phyloP scores from a whole-genome alignment of 2,329 filamentous ascomycete genomes.

The Aspergillus caelatus region DNA sequence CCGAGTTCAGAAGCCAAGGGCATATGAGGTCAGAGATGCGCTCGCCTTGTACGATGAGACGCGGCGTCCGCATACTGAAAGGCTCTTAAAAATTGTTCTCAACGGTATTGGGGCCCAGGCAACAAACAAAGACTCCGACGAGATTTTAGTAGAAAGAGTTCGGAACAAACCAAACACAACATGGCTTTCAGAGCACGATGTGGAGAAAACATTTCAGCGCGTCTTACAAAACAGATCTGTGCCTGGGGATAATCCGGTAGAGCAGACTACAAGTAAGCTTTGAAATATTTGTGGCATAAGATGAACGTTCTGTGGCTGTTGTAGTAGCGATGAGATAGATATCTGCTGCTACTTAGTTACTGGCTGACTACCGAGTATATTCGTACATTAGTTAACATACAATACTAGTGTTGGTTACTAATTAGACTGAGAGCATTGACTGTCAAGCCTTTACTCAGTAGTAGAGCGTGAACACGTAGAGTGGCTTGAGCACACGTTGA shows the following conservation, averaged over 20 bases:
- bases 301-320: too few species aligned
- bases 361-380: neutral
- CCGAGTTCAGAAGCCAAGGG: constrained; percentile 4
- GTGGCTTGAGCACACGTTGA: neutral
- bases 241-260: neutral
- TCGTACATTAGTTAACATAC: neutral
- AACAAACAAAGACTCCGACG: constrained; percentile 38
- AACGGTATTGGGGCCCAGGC: constrained; percentile 10
- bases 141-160: constrained; percentile 40
- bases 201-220: constrained; percentile 40
- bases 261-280: neutral
- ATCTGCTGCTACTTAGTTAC: neutral
- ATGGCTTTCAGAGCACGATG: constrained; percentile 55
- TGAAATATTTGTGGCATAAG: neutral
- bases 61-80: constrained; percentile 46
- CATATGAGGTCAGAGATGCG: constrained; percentile 27
- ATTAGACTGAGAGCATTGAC: neutral
- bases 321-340: neutral
- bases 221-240: neutral
- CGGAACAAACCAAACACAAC: constrained; percentile 39
- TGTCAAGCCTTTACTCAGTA: neutral
- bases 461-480: neutral
- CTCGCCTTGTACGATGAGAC: constrained; percentile 48
- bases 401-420: neutral
- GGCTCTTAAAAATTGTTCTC: constrained; percentile 40